Conservation (phyloP, 306 rosid species). For the Clitoria ternatea region DNA sequence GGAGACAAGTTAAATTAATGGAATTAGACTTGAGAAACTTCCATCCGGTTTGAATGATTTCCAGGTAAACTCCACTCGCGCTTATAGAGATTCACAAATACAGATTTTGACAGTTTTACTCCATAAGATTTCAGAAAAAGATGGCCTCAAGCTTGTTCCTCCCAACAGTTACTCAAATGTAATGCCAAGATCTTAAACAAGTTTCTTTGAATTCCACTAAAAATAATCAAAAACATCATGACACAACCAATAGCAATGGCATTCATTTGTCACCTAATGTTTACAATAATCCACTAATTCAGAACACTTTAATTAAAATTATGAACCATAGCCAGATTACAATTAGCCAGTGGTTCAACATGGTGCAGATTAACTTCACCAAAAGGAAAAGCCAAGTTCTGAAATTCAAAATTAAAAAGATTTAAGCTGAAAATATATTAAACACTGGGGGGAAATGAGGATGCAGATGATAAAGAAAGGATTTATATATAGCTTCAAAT, state of each 20-base stretch:
- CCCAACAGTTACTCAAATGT: not conserved
- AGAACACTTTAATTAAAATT: not conserved
- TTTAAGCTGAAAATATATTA: not conserved
- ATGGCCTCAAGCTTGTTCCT: not conserved
- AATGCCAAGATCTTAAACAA: not conserved
- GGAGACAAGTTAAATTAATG: not conserved
- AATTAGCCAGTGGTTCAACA: not conserved
- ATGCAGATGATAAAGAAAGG: not conserved
- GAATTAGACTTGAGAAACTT: not conserved
- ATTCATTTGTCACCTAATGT: not conserved
- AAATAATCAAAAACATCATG: not conserved
- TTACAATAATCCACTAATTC: not conserved
- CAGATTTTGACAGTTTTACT: not conserved
- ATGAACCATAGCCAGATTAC: not conserved
- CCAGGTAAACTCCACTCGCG: not conserved
- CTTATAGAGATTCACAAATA: not conserved
- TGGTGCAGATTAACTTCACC: not conserved
- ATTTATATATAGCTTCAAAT: not conserved
- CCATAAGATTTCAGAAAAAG: constrained; percentile 11
- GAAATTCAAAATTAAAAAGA: not conserved
- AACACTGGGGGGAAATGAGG: not conserved
- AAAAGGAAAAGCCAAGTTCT: not conserved
- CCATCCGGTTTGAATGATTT: not conserved
- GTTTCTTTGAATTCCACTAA: not conserved
- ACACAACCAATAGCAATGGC: not conserved